Evolutionary conservation across 1,139 yeast species (phyloP).

Genomic region (Yamadazyma kanchanaburiensis): DNA sequence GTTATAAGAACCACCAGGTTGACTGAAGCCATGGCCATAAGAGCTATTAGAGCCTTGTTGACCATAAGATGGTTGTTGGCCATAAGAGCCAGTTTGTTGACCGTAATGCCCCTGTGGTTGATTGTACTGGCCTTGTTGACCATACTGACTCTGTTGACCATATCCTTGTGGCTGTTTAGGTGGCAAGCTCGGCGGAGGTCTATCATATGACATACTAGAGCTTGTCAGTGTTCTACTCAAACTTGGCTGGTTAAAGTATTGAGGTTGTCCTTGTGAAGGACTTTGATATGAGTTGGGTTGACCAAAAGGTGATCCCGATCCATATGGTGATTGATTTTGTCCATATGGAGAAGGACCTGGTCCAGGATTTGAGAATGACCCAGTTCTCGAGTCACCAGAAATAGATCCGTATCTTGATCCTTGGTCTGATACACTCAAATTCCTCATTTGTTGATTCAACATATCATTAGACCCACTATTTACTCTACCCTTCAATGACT

Average conservation of each 20-base stretch:
- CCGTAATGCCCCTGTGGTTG: slow-evolving; percentile 6
- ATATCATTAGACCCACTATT: no score
- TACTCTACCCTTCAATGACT: slow-evolving; percentile 14
- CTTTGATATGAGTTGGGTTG: slow-evolving; percentile 1
- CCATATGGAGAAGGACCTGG: background rate
- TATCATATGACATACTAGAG: slow-evolving; percentile 4
- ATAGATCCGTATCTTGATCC: no score
- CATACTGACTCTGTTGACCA: slow-evolving; percentile 4
- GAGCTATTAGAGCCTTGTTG: no score
- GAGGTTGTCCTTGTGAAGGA: background rate
- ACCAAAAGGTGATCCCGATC: background rate
- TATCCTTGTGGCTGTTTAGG: slow-evolving; percentile 8
- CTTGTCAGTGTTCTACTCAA: slow-evolving; percentile 9
- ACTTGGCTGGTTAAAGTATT: slow-evolving; percentile 10
- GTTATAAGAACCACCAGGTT: no score
- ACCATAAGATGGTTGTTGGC: background rate
- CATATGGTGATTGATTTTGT: background rate
- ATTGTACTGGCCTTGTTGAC: slow-evolving; percentile 2
- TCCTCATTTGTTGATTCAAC: no score
- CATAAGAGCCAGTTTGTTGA: no score
- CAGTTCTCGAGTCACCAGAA: no score
- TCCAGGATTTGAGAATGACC: background rate
- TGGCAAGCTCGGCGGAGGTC: slow-evolving; percentile 11
- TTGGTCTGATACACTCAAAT: no score
- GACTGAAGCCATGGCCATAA: no score